phyloP scores from a whole-genome alignment of 352 stramenopile genomes.

The Saprolegnia diclina region DNA sequence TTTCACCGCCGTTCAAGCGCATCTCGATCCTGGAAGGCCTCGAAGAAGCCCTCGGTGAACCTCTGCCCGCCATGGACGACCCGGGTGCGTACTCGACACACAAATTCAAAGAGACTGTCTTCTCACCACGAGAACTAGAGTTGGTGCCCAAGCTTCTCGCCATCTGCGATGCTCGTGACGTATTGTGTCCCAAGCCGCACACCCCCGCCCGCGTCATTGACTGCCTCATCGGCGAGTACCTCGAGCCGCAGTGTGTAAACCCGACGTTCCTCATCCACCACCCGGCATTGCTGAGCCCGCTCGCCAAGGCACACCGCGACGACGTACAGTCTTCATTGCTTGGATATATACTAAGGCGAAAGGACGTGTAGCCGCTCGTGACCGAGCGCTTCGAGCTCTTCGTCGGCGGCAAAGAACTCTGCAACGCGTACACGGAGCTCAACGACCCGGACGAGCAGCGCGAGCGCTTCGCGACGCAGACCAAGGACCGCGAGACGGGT shows the following conservation, averaged over 20 bases:
- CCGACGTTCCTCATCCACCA: constrained; percentile 99
- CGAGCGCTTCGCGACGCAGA: constrained; percentile 92
- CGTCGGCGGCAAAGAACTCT: constrained; percentile 93
- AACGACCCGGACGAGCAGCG: constrained; percentile 97
- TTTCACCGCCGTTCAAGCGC: constrained; percentile 96
- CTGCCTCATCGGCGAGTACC: constrained; percentile 96
- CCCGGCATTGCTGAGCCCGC: constrained; percentile 95
- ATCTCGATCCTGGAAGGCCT: constrained; percentile 95
- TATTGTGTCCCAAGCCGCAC: constrained; percentile 91
- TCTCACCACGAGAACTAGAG: constrained; percentile 30
- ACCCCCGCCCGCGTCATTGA: constrained; percentile 95
- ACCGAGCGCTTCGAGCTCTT: constrained; percentile 99
- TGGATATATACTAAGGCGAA: neutral
- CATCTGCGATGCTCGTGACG: constrained; percentile 79
- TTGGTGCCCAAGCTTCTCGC: constrained; percentile 68
- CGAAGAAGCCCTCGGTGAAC: constrained; percentile 82
- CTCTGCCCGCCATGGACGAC: constrained; percentile 59
- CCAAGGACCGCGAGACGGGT: constrained; percentile 56
- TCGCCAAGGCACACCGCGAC: constrained; percentile 91
- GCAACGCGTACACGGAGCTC: constrained; percentile 99
- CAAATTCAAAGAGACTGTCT: neutral
- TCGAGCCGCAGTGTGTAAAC: constrained; percentile 90
- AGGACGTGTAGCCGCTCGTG: constrained; percentile 51
- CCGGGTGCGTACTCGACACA: constrained; percentile 33
- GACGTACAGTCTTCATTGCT: constrained; percentile 41